Base-by-base conservation (phyloP, 2,329 filamentous ascomycete genomes). In the Westerdykella ornata region DNA sequence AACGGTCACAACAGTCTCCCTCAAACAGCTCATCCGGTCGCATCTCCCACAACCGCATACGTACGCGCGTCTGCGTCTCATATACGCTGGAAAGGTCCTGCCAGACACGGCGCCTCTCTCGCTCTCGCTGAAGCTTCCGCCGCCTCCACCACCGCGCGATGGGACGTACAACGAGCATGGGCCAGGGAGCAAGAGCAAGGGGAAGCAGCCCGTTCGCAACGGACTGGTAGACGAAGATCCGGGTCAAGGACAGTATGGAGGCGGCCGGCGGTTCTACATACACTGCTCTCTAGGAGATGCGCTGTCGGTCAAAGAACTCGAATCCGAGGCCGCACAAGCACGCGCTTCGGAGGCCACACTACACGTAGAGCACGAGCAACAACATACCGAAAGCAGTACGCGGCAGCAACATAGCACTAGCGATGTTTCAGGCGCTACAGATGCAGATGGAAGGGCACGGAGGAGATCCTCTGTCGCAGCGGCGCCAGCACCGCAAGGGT, bases 271-370 rank as follows among this genome's bases (percentile, higher is more conserved):
- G 34, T 78, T 94, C 56, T 96, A 94, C 65, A 83, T 97, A 46
- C 94, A 94, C 71, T 97, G 90, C 74, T 90, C 87, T n/a, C 85
- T 97, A 44, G 88, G 88, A 41, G 77, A 81, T 63, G 72, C 77
- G 18, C 75, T 97, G 11, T 77, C 83, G 0, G 61, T 76, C 11
- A 60, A 72, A 1, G 88, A 95, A 43, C 76, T 97, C 16, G 75
- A 74, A 1, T 74, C 73, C 12, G 89, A 95, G 69, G 75, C 77
- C 22, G 63, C 67, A 3, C 50, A 59, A 16, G 70, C 52, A 17
- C 52, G 57, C 19, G 59, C 59, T 11, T 69, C 69, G 9, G 68
- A 72, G 39, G 54, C 55, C 3, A 59, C 65, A 1, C 55, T 68
- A 28, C 53, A 67, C 35, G 46, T 55, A 26, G 53, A 63, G 35